These are phyloP conservation scores for Penicillium concentricum DNA, from an alignment of 2,329 filamentous ascomycete species.

Conservation along the genomic window DNA sequence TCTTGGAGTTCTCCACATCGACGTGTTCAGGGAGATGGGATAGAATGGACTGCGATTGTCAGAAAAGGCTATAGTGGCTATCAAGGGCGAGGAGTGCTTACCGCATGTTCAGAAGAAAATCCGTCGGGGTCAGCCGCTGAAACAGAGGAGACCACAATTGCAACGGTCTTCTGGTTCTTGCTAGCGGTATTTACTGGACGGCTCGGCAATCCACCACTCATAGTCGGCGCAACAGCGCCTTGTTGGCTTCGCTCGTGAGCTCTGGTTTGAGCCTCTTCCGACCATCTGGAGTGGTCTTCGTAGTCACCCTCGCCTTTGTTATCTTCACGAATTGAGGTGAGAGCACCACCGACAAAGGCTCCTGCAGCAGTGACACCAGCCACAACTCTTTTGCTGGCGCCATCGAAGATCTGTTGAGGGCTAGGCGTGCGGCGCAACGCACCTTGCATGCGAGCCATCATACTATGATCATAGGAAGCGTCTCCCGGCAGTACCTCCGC, in stretches of 20 bases:
- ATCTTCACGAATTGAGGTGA: constrained; percentile 81
- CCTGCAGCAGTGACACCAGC: constrained; percentile 82
- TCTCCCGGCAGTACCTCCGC: constrained; percentile 31
- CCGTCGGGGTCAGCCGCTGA: constrained; percentile 56
- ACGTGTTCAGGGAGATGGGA: constrained; percentile 80
- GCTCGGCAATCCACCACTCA: constrained; percentile 32
- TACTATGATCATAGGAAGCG: constrained; percentile 53
- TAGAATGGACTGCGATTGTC: constrained; percentile 66
- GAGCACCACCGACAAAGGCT: constrained; percentile 75
- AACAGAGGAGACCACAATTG: constrained; percentile 78
- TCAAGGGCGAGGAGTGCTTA: constrained; percentile 50
- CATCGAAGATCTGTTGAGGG: constrained; percentile 84
- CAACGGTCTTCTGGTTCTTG: constrained; percentile 73
- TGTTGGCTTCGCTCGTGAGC: constrained; percentile 37
- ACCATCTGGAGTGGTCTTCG: constrained; percentile 87
- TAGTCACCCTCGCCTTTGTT: constrained; percentile 73
- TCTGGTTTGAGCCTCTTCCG: constrained; percentile 78
- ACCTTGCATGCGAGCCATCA: constrained; percentile 76
- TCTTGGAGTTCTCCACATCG: constrained; percentile 69
- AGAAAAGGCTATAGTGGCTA: constrained; percentile 5
- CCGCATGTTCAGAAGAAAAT: constrained; percentile 73
- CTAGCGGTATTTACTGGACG: constrained; percentile 32
- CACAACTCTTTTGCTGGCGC: constrained; percentile 74
- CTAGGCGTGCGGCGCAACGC: constrained; percentile 79
- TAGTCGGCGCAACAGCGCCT: constrained; percentile 20